These are phyloP conservation scores for Thelonectria olida DNA, from an alignment of 2,329 filamentous ascomycete genomes.

Conservation along the genomic window DNA sequence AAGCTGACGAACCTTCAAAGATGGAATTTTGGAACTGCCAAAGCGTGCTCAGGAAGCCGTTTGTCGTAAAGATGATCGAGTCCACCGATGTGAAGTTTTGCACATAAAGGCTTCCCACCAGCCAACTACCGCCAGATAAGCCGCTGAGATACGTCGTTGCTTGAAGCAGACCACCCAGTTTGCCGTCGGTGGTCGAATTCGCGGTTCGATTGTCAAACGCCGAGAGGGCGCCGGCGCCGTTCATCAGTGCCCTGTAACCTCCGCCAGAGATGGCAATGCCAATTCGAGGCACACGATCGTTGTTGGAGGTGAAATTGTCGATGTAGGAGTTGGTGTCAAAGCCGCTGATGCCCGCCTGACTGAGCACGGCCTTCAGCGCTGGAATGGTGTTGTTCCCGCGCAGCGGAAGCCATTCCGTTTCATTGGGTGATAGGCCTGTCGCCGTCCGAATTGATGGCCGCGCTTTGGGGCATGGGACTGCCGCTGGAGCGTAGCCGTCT, in stretches of 20 bases:
- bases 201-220: slow-evolving; percentile 77
- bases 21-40: slow-evolving; percentile 31
- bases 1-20: slow-evolving; percentile 41
- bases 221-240: slow-evolving; percentile 76
- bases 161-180: slow-evolving; percentile 77
- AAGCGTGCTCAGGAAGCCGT: slow-evolving; percentile 26
- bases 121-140: slow-evolving; percentile 79
- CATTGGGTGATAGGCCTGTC: slow-evolving; percentile 9
- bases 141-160: slow-evolving; percentile 78
- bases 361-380: slow-evolving; percentile 75
- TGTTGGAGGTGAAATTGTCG: slow-evolving; percentile 70
- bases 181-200: slow-evolving; percentile 59
- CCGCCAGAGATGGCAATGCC: slow-evolving; percentile 80
- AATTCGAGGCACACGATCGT: slow-evolving; percentile 62
- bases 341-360: slow-evolving; percentile 71
- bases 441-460: slow-evolving; percentile 14
- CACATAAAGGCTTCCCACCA: slow-evolving; percentile 76
- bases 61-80: slow-evolving; percentile 28
- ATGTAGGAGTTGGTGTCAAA: slow-evolving; percentile 79
- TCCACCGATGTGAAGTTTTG: slow-evolving; percentile 80
- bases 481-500: slow-evolving; percentile 18
- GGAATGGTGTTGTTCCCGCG: slow-evolving; percentile 75
- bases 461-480: slow-evolving; percentile 17
- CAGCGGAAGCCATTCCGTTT: slow-evolving; percentile 67
- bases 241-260: slow-evolving; percentile 81